Conservation (phyloP, 2,329 filamentous ascomycete species). For the Macrophomina pseudophaseolina region DNA sequence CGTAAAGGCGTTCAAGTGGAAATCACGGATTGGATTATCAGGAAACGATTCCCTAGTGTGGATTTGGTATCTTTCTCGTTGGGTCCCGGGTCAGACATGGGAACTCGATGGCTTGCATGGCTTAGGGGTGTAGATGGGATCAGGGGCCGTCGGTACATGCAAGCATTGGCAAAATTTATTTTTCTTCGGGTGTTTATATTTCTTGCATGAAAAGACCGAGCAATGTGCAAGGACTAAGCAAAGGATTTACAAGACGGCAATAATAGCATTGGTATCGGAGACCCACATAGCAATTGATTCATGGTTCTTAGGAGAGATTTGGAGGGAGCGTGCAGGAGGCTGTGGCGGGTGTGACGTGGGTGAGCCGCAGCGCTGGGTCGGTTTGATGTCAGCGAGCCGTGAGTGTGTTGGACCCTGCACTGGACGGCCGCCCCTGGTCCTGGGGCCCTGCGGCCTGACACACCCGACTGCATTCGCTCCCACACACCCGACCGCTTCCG, state of each 20-base stretch:
- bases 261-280: neutral
- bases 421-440: neutral
- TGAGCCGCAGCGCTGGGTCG: neutral
- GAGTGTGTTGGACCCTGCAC: neutral
- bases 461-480: neutral
- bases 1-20: neutral
- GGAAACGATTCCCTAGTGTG: slow-evolving; percentile 1
- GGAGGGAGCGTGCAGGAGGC: slow-evolving; percentile 7
- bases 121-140: neutral
- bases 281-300: slow-evolving; percentile 9
- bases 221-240: neutral
- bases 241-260: slow-evolving; percentile 1
- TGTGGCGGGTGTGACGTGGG: slow-evolving; percentile 11
- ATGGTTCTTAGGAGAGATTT: slow-evolving; percentile 4
- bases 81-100: neutral
- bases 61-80: neutral
- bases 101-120: slow-evolving; percentile 3
- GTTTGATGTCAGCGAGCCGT: slow-evolving; percentile 9
- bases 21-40: neutral
- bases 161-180: neutral
- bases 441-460: neutral
- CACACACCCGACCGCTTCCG: slow-evolving; percentile 4
- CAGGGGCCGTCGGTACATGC: slow-evolving; percentile 3
- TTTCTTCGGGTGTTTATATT: slow-evolving; percentile 12
- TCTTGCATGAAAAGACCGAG: neutral